Conservation (phyloP, 768 basidiomycete genomes). For the Pleurotus giganteus region DNA sequence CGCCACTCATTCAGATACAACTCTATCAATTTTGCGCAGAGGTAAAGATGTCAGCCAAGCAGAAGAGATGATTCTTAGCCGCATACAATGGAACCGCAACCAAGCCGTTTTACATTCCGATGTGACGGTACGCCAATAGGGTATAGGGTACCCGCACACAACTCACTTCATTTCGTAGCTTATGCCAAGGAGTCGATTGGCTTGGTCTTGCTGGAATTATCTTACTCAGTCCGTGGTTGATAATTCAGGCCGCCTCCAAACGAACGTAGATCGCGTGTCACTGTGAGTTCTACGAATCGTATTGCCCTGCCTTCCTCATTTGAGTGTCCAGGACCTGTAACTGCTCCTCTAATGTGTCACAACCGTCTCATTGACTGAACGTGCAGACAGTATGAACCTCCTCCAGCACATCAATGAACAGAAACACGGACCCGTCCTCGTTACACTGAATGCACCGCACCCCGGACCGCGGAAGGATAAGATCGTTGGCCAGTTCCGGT, state of each 20-base stretch:
- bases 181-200: conserved; percentile 59
- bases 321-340: conserved; percentile 40
- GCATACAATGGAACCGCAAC: conserved; percentile 68
- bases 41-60: conserved; percentile 53
- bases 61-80: conserved; percentile 54
- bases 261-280: conserved; percentile 58
- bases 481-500: conserved; percentile 50
- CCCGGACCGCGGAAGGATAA: conserved; percentile 50
- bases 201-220: conserved; percentile 84
- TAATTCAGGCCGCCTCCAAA: conserved; percentile 30
- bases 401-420: conserved; percentile 63
- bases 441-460: conserved; percentile 68
- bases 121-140: conserved; percentile 39
- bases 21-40: conserved; percentile 45
- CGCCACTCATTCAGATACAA: conserved; percentile 70
- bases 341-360: neutral
- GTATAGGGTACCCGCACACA: neutral
- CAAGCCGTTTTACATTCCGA: conserved; percentile 69
- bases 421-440: conserved; percentile 59
- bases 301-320: neutral
- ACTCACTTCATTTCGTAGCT: conserved; percentile 36
- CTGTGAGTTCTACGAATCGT: conserved; percentile 40
- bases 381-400: conserved; percentile 70
- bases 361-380: conserved; percentile 1
- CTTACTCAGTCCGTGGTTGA: conserved; percentile 48